A percentile compares a stretch with the other conserved stretches of the same genome.
phyloP scores from a whole-genome alignment of 164 flowering plant species.

The Chimonanthus praecox region DNA sequence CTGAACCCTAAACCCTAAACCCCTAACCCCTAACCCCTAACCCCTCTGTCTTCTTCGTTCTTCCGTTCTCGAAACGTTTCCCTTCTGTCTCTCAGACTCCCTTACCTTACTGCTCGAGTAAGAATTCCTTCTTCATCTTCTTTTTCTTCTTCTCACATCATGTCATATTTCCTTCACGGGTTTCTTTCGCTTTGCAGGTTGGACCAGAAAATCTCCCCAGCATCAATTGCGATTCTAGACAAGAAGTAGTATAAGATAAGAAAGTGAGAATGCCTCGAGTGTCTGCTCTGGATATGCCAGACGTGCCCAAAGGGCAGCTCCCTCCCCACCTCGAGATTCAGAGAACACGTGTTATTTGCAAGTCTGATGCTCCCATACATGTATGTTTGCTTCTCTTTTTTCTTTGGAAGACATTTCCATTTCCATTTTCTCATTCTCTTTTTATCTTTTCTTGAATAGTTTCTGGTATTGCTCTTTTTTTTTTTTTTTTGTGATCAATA shows the following conservation, averaged over 20 bases:
- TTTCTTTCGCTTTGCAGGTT: not conserved
- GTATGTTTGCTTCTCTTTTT: conserved; percentile 27
- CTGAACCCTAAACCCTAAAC: too few relatives aligned
- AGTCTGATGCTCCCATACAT: conserved; percentile 60
- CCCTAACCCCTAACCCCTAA: too few relatives aligned
- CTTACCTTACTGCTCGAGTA: not conserved
- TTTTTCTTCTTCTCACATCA: not conserved
- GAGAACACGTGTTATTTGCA: conserved; percentile 63
- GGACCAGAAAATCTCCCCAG: not conserved
- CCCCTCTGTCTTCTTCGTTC: too few relatives aligned
- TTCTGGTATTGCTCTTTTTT: too few relatives aligned
- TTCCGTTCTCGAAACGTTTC: too few relatives aligned
- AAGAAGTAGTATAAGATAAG: not conserved
- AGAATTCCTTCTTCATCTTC: not conserved
- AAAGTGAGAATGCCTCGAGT: conserved; percentile 11
- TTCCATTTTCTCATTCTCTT: not conserved
- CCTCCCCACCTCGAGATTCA: conserved; percentile 71
- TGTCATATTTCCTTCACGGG: not conserved
- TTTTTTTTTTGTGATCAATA: too few relatives aligned
- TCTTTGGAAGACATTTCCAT: not conserved
- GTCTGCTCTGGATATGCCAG: conserved; percentile 42
- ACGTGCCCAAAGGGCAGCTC: conserved; percentile 60
- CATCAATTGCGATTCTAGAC: not conserved
- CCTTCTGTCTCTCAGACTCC: too few relatives aligned
- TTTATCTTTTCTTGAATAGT: not conserved